A percentile compares a stretch with the other conserved stretches of the same genome.
phyloP scores from a whole-genome alignment of 2,329 filamentous ascomycete genomes.

The Cercospora sp. region DNA sequence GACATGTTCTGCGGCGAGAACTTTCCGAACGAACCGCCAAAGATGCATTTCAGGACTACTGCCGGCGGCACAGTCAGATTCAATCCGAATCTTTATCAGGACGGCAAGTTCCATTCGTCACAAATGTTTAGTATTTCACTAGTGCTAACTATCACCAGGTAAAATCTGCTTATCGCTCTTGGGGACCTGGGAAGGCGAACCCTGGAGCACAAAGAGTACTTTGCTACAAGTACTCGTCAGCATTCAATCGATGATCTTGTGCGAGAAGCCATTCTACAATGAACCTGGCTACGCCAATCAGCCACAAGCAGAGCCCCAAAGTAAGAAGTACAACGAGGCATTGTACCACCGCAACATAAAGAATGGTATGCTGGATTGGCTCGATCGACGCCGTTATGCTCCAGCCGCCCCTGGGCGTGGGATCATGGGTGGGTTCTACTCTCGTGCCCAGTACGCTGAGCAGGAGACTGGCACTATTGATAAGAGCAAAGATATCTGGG shows the following conservation, averaged over 20 bases:
- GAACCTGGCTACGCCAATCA: conserved; percentile 49
- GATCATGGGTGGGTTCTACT: background rate
- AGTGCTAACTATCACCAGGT: background rate
- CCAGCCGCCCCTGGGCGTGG: background rate
- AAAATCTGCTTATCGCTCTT: conserved; percentile 59
- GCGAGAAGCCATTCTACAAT: conserved; percentile 54
- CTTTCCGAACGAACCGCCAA: conserved; percentile 53
- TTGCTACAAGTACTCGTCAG: conserved; percentile 55
- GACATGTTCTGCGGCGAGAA: conserved; percentile 52
- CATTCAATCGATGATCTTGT: conserved; percentile 60
- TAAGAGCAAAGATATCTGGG: conserved; percentile 14
- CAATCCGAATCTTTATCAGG: conserved; percentile 61
- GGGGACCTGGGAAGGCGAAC: conserved; percentile 57
- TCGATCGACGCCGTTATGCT: conserved; percentile 23
- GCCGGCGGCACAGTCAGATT: conserved; percentile 52
- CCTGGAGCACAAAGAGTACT: conserved; percentile 50
- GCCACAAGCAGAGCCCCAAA: conserved; percentile 10
- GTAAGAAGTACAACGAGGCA: conserved; percentile 34
- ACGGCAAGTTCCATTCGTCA: conserved; percentile 40
- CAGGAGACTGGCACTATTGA: background rate
- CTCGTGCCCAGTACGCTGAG: background rate
- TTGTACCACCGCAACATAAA: conserved; percentile 35
- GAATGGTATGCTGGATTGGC: conserved; percentile 40
- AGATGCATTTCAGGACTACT: conserved; percentile 56
- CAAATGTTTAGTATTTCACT: background rate